Evolutionary conservation across 495 filamentous ascomycete genomes (phyloP).

Genomic region (Trypethelium eluteriae): DNA sequence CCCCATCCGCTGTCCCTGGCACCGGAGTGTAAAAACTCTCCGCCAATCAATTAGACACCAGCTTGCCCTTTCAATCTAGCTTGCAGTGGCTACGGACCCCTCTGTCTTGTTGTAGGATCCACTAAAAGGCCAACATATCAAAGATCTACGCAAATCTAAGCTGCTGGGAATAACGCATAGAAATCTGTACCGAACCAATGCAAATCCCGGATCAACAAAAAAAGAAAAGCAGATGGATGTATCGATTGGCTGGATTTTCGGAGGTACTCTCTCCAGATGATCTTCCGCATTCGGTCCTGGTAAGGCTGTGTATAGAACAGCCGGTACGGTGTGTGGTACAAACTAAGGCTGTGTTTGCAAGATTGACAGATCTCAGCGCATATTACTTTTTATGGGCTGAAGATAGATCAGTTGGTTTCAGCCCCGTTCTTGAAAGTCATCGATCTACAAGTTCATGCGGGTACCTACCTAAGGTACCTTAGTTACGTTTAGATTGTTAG

Average conservation of each 20-base stretch:
- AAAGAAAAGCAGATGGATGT: not conserved
- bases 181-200: not conserved
- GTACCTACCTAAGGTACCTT: not conserved
- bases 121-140: not conserved
- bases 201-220: not conserved
- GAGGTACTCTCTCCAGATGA: not conserved
- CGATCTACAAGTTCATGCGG: slow-evolving; percentile 9
- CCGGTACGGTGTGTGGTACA: not conserved
- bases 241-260: slow-evolving; percentile 2
- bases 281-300: not conserved
- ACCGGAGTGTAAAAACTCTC: slow-evolving; percentile 8
- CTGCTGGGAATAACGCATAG: not conserved
- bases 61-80: slow-evolving; percentile 2
- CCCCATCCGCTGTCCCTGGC: not conserved
- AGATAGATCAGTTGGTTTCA: slow-evolving; percentile 14
- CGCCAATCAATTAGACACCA: not conserved
- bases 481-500: not conserved
- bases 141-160: not conserved
- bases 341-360: slow-evolving; percentile 1
- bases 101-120: not conserved
- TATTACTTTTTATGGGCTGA: slow-evolving; percentile 1
- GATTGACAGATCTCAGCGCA: not conserved
- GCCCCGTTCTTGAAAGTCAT: slow-evolving; percentile 11
- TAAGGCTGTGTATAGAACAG: slow-evolving; percentile 8
- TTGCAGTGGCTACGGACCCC: not conserved